Base-by-base conservation (phyloP, 2,329 filamentous ascomycete genomes). In the Eurotiales sp. region DNA sequence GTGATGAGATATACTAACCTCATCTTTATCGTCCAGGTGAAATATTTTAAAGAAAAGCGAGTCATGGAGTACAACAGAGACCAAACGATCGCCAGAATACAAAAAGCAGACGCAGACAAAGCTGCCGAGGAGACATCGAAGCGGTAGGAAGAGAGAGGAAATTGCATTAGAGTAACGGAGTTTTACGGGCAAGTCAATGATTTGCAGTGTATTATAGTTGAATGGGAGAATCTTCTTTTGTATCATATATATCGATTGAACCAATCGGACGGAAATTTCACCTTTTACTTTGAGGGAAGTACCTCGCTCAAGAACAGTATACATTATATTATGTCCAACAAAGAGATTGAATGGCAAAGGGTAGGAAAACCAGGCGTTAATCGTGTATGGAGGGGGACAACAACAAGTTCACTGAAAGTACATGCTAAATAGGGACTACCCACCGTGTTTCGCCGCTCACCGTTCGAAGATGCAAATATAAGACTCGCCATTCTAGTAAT, bases 31-130 rank as follows among this genome's bases (percentile, higher is more conserved):
- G 19, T 14, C 14, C 34, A 93, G 89, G 88, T 96, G 55, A 90
- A 90, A 72, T 97, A 99, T 72, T 99, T 99, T 74, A 96, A 97
- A 77, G 91, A 96, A 72, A 87, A 90, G 74, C 81, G 93, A 63
- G 89, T 97, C 30, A 92, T 95, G 73, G 93, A 99, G 61, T 81
- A 88, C 64, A 88, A 95, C 62, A 90, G 92, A 72, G 86, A 88
- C 64, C 78, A 85, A 72, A 87, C 89, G 21, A 75, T 96, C 58
- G 85, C 87, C 61, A 82, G 83, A 65, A 81, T 96, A 61, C 79
- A 86, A 66, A 79, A 78, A 42, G 86, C 92, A 68, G 87, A 87
- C 56, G 88, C 87, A 11, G 76, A 79, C 57, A 77, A 80, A 69
- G 77, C 88, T 67, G 61, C 68, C 39, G 67, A 74, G 51, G 55